Conservation (phyloP, 495 filamentous ascomycete genomes). For the Hyphodiscus hymeniophilus region DNA sequence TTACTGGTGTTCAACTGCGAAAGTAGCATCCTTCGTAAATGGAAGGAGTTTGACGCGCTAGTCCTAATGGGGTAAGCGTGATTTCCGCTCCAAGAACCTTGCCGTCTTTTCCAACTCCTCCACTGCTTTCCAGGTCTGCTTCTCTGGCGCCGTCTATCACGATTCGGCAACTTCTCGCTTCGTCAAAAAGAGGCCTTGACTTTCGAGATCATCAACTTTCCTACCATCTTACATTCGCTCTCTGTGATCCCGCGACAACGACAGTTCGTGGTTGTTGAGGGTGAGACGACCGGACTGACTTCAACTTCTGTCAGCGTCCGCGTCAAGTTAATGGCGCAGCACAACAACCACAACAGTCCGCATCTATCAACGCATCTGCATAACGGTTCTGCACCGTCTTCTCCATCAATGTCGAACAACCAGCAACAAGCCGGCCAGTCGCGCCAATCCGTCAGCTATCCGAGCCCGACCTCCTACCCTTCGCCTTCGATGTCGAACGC, state of each 20-base stretch:
- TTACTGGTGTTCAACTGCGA: no score
- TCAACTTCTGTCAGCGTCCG: slow-evolving; percentile 7
- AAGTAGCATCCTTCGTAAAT: no score
- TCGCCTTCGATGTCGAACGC: slow-evolving; percentile 42
- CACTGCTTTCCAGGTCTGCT: no score
- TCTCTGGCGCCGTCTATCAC: no score
- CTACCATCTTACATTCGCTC: neutral
- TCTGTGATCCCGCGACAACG: neutral
- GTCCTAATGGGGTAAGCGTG: no score
- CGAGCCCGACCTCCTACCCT: slow-evolving; percentile 47
- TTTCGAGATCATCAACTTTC: neutral
- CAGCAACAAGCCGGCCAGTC: slow-evolving; percentile 34
- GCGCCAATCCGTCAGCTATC: slow-evolving; percentile 45
- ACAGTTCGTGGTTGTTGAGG: neutral
- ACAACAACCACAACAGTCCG: slow-evolving; percentile 19
- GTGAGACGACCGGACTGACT: neutral
- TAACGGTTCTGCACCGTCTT: slow-evolving; percentile 26
- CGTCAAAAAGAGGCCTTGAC: neutral
- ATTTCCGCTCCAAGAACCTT: no score
- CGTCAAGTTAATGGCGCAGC: slow-evolving; percentile 17
- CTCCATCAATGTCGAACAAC: slow-evolving; percentile 42
- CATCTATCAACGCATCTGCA: slow-evolving; percentile 16
- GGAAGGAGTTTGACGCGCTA: no score
- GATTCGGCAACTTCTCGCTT: no score
- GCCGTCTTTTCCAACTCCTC: no score